phyloP scores from a whole-genome alignment of 129 eudicot species.

The Saposhnikovia divaricata region DNA sequence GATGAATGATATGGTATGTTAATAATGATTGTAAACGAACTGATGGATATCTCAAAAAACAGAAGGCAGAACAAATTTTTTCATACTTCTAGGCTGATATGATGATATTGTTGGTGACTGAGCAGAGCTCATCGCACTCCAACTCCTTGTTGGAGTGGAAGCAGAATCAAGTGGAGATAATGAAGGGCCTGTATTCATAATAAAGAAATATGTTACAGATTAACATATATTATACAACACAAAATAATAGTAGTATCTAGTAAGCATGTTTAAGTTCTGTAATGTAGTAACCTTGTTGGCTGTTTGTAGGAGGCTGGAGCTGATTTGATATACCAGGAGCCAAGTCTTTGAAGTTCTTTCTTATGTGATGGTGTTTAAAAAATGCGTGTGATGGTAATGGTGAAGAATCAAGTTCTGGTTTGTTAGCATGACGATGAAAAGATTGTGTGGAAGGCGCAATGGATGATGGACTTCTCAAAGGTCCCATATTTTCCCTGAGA shows the following conservation, averaged over 20 bases:
- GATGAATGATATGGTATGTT: background rate
- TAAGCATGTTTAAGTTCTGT: background rate
- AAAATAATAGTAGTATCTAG: background rate
- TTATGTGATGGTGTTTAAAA: slow-evolving; percentile 34
- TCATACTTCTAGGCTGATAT: slow-evolving; percentile 30
- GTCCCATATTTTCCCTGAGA: slow-evolving; percentile 18
- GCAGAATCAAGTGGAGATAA: slow-evolving; percentile 28
- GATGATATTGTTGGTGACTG: slow-evolving; percentile 46
- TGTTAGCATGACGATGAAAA: slow-evolving; percentile 22
- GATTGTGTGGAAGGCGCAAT: slow-evolving; percentile 13
- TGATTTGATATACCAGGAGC: slow-evolving; percentile 39
- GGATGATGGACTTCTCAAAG: slow-evolving; percentile 17
- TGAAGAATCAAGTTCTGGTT: slow-evolving; percentile 23
- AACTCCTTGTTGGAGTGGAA: slow-evolving; percentile 19
- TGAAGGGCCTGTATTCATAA: slow-evolving; percentile 28
- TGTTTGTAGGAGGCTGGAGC: slow-evolving; percentile 30
- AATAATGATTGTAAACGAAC: background rate
- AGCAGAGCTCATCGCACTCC: slow-evolving; percentile 28
- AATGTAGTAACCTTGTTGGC: slow-evolving; percentile 33
- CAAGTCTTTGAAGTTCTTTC: slow-evolving; percentile 24
- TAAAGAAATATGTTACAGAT: background rate
- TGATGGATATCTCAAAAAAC: slow-evolving; percentile 2
- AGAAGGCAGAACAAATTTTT: slow-evolving; percentile 18
- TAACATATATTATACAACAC: background rate
- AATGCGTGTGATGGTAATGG: slow-evolving; percentile 30